Conservation (phyloP, 2,329 filamentous ascomycete genomes). For the Acrodontium crateriforme region DNA sequence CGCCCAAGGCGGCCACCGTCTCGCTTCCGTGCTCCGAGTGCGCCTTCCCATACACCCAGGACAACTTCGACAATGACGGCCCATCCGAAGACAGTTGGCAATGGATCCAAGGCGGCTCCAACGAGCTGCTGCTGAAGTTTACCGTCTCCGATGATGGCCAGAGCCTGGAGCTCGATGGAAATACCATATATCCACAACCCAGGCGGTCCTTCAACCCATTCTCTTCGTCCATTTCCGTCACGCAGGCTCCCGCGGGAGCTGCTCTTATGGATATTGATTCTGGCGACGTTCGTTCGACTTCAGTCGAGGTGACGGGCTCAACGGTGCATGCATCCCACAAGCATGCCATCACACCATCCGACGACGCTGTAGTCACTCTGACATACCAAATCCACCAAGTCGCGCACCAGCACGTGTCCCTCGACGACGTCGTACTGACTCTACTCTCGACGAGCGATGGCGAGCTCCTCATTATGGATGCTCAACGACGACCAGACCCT, state of each 20-base stretch:
- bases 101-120: constrained; percentile 18
- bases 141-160: constrained; percentile 32
- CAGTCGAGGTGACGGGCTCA: constrained; percentile 20
- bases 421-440: constrained; percentile 45
- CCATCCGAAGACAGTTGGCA: too few relatives aligned
- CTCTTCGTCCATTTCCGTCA: constrained; percentile 10
- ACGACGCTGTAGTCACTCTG: constrained; percentile 38
- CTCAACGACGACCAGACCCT: background rate
- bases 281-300: constrained; percentile 20
- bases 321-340: too few relatives aligned
- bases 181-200: constrained; percentile 40
- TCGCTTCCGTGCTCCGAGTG: constrained; percentile 1
- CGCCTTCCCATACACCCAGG: constrained; percentile 5
- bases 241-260: constrained; percentile 13
- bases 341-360: constrained; percentile 37
- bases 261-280: constrained; percentile 11
- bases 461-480: constrained; percentile 40
- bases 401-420: constrained; percentile 33
- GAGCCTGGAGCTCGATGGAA: constrained; percentile 44
- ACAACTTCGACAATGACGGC: constrained; percentile 16
- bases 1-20: constrained; percentile 1
- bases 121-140: constrained; percentile 36
- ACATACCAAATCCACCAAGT: constrained; percentile 47
- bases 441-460: constrained; percentile 46
- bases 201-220: too few relatives aligned